These are phyloP conservation scores for Sonneratia caseolaris DNA, from an alignment of 345 rosid species.

Conservation along the genomic window DNA sequence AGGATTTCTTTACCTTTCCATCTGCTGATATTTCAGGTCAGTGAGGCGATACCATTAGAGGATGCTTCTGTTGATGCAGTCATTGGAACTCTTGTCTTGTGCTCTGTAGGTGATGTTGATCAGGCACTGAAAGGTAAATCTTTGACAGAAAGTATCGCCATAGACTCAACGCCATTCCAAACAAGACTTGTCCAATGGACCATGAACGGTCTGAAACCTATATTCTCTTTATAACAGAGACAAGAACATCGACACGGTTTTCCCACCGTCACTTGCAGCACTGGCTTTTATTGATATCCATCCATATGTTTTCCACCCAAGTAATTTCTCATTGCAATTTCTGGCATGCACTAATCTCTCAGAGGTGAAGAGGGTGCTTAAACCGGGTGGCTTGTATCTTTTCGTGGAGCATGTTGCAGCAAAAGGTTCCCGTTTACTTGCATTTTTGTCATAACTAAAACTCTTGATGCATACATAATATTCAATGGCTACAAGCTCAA, in stretches of 20 bases:
- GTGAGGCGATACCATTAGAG: conserved; percentile 60
- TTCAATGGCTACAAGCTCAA: neutral
- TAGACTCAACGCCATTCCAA: neutral
- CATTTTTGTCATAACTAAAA: neutral
- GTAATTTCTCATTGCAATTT: neutral
- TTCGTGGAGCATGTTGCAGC: conserved; percentile 92
- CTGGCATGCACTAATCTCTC: neutral
- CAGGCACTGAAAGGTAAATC: conserved; percentile 46
- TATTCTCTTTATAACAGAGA: too few species aligned
- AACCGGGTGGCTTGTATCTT: conserved; percentile 64
- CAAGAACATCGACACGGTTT: too few species aligned
- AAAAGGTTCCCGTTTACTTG: conserved; percentile 33
- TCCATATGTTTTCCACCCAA: neutral
- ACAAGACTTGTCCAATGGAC: neutral
- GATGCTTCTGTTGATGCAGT: conserved; percentile 82
- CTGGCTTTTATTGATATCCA: neutral
- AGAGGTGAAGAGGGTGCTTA: conserved; percentile 77
- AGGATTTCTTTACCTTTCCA: neutral
- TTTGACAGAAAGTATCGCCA: neutral
- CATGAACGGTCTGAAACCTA: neutral
- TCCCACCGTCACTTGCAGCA: too few species aligned
- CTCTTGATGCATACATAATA: neutral
- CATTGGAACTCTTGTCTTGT: conserved; percentile 74
- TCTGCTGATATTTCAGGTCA: conserved; percentile 33
- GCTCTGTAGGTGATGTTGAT: conserved; percentile 62